phyloP scores from a whole-genome alignment of 441 rosid species.

The Pelargonium myrrhifolium region DNA sequence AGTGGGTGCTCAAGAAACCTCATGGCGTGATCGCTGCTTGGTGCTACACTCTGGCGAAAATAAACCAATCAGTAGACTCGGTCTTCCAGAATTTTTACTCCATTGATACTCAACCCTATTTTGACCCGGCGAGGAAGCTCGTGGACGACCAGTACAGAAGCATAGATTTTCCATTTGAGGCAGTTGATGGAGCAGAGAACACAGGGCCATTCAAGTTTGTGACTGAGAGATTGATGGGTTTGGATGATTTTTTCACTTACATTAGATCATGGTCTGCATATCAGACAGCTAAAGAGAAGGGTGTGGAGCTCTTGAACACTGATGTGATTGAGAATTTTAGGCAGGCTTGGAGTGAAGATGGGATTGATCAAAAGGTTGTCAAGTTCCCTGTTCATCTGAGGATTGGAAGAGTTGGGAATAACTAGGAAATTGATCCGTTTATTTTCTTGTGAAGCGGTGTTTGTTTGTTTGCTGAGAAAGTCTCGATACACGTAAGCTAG shows the following conservation, averaged over 20 bases:
- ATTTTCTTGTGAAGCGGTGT: too few species aligned
- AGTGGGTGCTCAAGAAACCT: conserved; percentile 65
- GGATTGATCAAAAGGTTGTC: conserved; percentile 36
- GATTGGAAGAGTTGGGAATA: conserved; percentile 45
- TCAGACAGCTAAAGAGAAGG: conserved; percentile 62
- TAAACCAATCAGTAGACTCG: conserved; percentile 42
- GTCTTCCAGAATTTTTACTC: conserved; percentile 41
- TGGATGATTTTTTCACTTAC: conserved; percentile 47
- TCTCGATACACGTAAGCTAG: too few species aligned
- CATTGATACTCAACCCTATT: conserved; percentile 31
- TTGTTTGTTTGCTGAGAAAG: too few species aligned
- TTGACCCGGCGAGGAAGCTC: conserved; percentile 50
- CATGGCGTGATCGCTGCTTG: conserved; percentile 69
- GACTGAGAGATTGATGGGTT: conserved; percentile 44
- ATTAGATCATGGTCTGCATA: conserved; percentile 70
- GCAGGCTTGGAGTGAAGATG: conserved; percentile 55
- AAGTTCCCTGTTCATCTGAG: conserved; percentile 54
- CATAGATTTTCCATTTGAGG: conserved; percentile 60
- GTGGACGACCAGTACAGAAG: conserved; percentile 46
- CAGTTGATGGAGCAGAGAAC: conserved; percentile 34
- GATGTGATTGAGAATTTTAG: conserved; percentile 37
- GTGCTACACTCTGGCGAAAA: conserved; percentile 70
- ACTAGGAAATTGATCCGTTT: too few species aligned
- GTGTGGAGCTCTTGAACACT: conserved; percentile 48
- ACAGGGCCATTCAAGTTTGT: conserved; percentile 54